Conservation (phyloP, 2,329 filamentous ascomycete species). For the Fusarium gaditjirri region DNA sequence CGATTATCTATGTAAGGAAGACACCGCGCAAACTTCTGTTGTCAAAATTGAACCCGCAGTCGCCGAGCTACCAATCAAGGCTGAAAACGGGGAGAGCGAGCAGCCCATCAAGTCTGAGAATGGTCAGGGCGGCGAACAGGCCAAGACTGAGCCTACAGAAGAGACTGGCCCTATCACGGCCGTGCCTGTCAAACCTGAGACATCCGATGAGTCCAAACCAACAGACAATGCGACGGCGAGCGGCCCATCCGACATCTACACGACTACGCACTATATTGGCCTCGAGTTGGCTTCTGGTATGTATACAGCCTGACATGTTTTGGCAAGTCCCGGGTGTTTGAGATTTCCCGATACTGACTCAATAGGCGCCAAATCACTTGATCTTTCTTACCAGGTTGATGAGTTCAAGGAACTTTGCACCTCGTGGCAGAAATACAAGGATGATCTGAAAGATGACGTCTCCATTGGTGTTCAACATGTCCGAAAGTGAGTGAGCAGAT, state of each 20-base stretch:
- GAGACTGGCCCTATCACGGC: conserved; percentile 42
- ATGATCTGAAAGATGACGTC: conserved; percentile 68
- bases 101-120: conserved; percentile 54
- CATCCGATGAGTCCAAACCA: conserved; percentile 9
- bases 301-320: conserved; percentile 43
- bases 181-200: conserved; percentile 23
- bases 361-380: conserved; percentile 74
- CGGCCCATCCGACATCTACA: conserved; percentile 70
- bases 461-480: conserved; percentile 85
- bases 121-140: conserved; percentile 48
- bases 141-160: conserved; percentile 51
- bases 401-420: conserved; percentile 88
- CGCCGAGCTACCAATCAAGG: conserved; percentile 53
- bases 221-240: conserved; percentile 12
- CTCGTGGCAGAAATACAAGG: conserved; percentile 78
- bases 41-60: conserved; percentile 29
- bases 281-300: conserved; percentile 81
- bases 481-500: conserved; percentile 74
- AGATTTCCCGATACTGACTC: conserved; percentile 46
- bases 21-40: conserved; percentile 51
- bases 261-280: conserved; percentile 94
- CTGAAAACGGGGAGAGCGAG: conserved; percentile 56
- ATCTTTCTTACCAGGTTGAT: conserved; percentile 83
- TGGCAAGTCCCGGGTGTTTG: neutral
- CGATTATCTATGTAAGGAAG: conserved; percentile 55